A percentile compares a stretch with the other conserved stretches of the same genome.
phyloP scores from a whole-genome alignment of 352 stramenopile genomes.

The Phytophthora aleatoria region DNA sequence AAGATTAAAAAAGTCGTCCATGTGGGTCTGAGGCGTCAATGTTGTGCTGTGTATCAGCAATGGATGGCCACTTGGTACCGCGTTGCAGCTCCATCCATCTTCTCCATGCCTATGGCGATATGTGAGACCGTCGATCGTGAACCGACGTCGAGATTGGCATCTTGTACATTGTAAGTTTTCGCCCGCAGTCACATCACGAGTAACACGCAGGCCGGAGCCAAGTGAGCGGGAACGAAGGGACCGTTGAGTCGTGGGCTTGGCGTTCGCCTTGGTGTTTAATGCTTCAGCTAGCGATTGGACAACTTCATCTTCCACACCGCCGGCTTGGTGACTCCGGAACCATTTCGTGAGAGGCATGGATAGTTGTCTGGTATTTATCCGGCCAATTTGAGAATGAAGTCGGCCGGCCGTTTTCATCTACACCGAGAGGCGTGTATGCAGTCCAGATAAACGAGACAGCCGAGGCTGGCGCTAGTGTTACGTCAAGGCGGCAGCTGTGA shows the following conservation, averaged over 20 bases:
- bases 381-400: conserved; percentile 16
- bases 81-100: conserved; percentile 9
- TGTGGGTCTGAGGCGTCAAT: neutral
- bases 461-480: neutral
- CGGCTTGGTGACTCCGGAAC: neutral
- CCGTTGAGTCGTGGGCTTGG: neutral
- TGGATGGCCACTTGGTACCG: conserved; percentile 1
- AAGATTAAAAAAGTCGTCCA: neutral
- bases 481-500: neutral
- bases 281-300: neutral
- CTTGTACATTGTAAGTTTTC: neutral
- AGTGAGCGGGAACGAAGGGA: conserved; percentile 10
- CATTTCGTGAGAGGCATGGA: conserved; percentile 10
- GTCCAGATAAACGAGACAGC: conserved; percentile 4
- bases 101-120: conserved; percentile 8
- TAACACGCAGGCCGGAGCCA: neutral
- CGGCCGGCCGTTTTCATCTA: neutral
- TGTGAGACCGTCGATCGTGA: conserved; percentile 11
- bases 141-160: conserved; percentile 13
- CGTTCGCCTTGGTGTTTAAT: neutral
- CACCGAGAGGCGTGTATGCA: conserved; percentile 4
- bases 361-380: neutral
- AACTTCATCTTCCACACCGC: neutral
- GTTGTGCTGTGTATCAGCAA: neutral
- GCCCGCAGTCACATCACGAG: neutral